A percentile compares a stretch with the other conserved stretches of the same genome.
Evolutionary conservation across 2,329 filamentous ascomycete species (phyloP).

Genomic region (Apiospora aurea): DNA sequence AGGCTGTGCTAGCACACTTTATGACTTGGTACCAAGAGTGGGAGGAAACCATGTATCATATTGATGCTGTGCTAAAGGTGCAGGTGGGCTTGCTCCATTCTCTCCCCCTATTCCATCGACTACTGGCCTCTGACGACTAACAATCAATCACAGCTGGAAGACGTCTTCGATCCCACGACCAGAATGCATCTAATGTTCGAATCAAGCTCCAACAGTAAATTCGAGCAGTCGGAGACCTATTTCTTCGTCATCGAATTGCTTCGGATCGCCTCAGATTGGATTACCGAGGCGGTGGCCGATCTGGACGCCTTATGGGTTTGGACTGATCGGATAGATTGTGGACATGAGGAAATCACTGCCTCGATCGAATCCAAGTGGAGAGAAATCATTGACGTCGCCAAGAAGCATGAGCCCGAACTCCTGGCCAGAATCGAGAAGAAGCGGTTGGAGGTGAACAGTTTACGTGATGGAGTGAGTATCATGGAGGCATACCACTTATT

Average conservation of each 20-base stretch:
- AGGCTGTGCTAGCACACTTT: neutral
- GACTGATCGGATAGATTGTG: neutral
- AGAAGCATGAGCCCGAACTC: neutral
- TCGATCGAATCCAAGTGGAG: neutral
- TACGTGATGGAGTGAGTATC: conserved; percentile 9
- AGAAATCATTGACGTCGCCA: neutral
- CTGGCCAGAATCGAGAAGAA: neutral
- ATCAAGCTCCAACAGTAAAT: neutral
- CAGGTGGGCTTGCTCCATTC: neutral
- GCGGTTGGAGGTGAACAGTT: neutral
- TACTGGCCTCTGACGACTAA: neutral
- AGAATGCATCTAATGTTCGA: neutral
- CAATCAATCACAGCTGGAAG: neutral
- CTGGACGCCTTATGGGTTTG: neutral
- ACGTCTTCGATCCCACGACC: neutral
- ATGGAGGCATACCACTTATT: neutral
- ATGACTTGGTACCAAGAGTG: neutral
- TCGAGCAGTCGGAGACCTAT: neutral
- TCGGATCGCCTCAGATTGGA: neutral
- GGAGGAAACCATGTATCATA: neutral
- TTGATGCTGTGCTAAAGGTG: neutral
- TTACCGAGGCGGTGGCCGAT: neutral
- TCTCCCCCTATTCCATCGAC: neutral
- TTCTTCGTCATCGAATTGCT: conserved; percentile 2
- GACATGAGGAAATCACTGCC: neutral